These are phyloP conservation scores for Yarrowia bubula DNA, from an alignment of 805 yeast species.

Conservation along the genomic window DNA sequence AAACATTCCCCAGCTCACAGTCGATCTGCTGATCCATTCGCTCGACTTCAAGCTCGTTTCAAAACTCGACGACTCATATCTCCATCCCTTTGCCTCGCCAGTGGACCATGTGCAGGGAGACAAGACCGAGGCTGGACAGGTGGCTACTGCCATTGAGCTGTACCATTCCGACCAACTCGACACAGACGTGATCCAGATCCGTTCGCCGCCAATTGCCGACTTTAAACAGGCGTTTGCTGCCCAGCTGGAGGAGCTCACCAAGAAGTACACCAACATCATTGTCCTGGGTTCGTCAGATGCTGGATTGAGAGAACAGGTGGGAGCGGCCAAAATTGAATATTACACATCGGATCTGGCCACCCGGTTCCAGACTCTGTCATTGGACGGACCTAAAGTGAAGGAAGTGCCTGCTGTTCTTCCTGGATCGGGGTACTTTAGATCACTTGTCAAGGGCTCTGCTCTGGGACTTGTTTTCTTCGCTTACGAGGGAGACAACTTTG, in stretches of 20 bases:
- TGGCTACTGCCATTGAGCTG: constrained; percentile 66
- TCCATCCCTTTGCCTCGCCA: constrained; percentile 86
- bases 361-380: constrained; percentile 17
- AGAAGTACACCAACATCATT: constrained; percentile 39
- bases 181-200: constrained; percentile 67
- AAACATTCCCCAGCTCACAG: constrained; percentile 80
- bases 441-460: constrained; percentile 20
- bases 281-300: constrained; percentile 70
- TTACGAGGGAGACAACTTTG: constrained; percentile 86
- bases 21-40: constrained; percentile 72
- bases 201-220: constrained; percentile 81
- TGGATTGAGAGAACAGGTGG: constrained; percentile 41
- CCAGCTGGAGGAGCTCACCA: neutral
- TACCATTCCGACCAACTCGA: constrained; percentile 43
- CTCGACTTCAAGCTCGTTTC: constrained; percentile 52
- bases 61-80: constrained; percentile 54
- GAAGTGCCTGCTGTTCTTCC: constrained; percentile 15
- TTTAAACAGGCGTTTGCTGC: constrained; percentile 49
- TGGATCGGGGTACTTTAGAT: constrained; percentile 16
- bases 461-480: constrained; percentile 52
- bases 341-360: constrained; percentile 14
- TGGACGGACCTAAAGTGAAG: constrained; percentile 21
- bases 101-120: constrained; percentile 44
- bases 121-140: constrained; percentile 36
- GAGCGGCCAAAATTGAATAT: constrained; percentile 1